Evolutionary conservation across 257 asterid species (phyloP), one percentile per base, ranked within the genome.

Genomic region (Rhazya stricta): DNA sequence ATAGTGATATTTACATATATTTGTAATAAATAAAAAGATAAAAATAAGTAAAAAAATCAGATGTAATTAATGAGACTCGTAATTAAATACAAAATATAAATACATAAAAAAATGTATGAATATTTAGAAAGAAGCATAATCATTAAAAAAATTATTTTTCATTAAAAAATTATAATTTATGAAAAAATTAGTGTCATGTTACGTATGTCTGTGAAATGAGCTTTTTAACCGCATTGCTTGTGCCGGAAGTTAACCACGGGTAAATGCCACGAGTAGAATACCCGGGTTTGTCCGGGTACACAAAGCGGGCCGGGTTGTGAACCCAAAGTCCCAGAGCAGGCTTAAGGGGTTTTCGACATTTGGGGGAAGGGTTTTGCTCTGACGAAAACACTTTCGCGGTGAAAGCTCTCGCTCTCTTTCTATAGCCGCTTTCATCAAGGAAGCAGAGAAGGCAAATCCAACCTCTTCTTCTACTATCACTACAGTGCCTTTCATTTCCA

Each of bases 311-410:
- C 42, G 79, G 79, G 65, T 45, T 16, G 42, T 4, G 9, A 58
- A 32, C 46, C 66, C 8, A 73, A 8, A 32, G 66, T 69, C 46
- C 66, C 8, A 73, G 5, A 32, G 66, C 72, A 58, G 82, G 82
- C 78, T 71, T 67, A 62, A 75, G 84, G 91, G 91, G 89, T 83
- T 86, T 86, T 84, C 78, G 71, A 69, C 46, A 78, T 78, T 74
- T 74, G 78, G 83, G 77, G 81, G 43, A 81, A 80, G 88, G 96
- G 91, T 80, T 90, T 90, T 85, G 80, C 76, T 42, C 58, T 65
- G 69, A 1, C 78, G 67, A 10, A 45, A n/a, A 15, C 29, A 4
- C 48, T 1, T 29, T 4, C 56, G 9, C 53, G n/a, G 16, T 43
- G n/a, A 16, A 37, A 60, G 80, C 85, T 69, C 75, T 1, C 45